Evolutionary conservation across 495 filamentous ascomycete genomes (phyloP).

Genomic region (Xylaria flabelliformis): DNA sequence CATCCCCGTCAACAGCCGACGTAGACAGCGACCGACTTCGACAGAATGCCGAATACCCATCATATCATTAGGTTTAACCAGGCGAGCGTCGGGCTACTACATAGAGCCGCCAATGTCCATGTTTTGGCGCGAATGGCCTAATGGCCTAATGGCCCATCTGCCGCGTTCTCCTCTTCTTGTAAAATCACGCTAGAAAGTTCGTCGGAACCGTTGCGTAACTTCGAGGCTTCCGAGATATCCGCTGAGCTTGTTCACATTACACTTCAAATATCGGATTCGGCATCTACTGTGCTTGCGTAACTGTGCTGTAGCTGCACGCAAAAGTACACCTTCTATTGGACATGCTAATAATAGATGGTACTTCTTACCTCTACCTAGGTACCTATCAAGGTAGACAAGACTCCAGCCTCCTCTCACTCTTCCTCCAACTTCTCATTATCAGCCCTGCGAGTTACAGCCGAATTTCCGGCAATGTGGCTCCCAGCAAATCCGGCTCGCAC

Average conservation of each 20-base stretch:
- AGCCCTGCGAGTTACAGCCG: constrained; percentile 14
- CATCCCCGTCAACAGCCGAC: neutral
- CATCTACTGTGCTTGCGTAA: neutral
- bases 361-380: constrained; percentile 1
- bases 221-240: constrained; percentile 15
- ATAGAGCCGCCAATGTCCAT: neutral
- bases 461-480: constrained; percentile 18
- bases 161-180: neutral
- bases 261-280: neutral
- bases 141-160: neutral
- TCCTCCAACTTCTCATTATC: neutral
- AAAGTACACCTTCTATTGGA: neutral
- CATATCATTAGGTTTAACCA: neutral
- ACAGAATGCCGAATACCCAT: neutral
- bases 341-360: neutral
- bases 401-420: neutral
- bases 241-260: neutral
- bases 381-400: neutral
- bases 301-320: neutral
- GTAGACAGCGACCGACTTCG: neutral
- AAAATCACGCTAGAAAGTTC: neutral
- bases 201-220: neutral
- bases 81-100: neutral
- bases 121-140: neutral
- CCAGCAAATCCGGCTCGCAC: constrained; percentile 8